Base-by-base conservation (phyloP, 2,329 filamentous ascomycete genomes). In the Fusarium tricinctum region DNA sequence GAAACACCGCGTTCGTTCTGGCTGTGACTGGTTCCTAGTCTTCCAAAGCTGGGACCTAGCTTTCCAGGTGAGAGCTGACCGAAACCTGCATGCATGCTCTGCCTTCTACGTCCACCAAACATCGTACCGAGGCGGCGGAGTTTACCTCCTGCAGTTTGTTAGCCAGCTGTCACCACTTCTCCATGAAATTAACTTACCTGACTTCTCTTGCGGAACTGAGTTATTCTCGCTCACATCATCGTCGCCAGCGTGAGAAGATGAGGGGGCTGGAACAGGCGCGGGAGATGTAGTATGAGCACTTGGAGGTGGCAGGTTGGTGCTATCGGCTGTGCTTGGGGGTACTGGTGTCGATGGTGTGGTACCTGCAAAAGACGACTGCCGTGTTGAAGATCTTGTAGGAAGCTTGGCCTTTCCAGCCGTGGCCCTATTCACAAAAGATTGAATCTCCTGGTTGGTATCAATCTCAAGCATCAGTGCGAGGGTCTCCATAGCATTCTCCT, bases 391-490 rank as follows among this genome's bases (percentile, higher is more conserved):
- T 52, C 83, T 81, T 45, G 81, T 81, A 40, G 62, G 81, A 15
- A 73, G 63, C 51, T 62, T 75, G 3, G 70, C 72, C 76, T 62
- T 81, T n/a, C 84, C 84, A 7, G 79, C 73, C 0, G 81, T 83
- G 4, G 77, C 79, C 57, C 78, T 81, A 8, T 81, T 77, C 1
- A 80, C 82, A 78, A 94, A 97, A 30, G 86, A 88, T 72, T 90
- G 91, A 66, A 99, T 95, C 81, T 99, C 96, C 75, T 91, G 91
- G 19, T 89, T 88, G 0, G 94, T 97, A 77, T 93, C 91, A 42
- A 97, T 89, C 76, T 97, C 96, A 50, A 99, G 84, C 71, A 98
- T 85, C 10, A 90, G 86, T 70, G 93, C 93, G 58, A 99, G 82
- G 26, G 93, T 93, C 63, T 90, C 89, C 77, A 96, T 94, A 26